phyloP scores from a whole-genome alignment of 2,329 filamentous ascomycete species.

The Phaeosphaeria sp. region DNA sequence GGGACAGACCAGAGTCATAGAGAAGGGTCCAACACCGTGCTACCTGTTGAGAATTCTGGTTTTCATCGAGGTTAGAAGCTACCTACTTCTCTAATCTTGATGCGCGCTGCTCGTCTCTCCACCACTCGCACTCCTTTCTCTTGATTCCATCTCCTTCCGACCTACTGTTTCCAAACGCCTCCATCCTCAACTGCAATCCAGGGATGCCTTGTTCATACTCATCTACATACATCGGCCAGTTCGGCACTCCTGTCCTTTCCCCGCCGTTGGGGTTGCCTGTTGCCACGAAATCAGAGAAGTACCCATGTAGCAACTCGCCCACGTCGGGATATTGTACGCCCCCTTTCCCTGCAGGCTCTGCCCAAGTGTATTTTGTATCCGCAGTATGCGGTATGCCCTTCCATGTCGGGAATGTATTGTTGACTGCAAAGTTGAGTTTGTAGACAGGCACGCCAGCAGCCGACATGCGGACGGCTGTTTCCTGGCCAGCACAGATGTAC shows the following conservation, averaged over 20 bases:
- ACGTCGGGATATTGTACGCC: conserved; percentile 48
- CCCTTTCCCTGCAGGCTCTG: conserved; percentile 58
- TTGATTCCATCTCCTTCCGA: conserved; percentile 34
- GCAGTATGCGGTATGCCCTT: conserved; percentile 31
- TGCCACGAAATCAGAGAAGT: conserved; percentile 52
- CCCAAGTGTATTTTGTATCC: conserved; percentile 52
- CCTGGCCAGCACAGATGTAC: conserved; percentile 55
- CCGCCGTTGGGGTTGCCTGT: conserved; percentile 48
- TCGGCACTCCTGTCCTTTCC: conserved; percentile 26
- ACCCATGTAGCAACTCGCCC: conserved; percentile 47
- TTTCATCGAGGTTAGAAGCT: background rate
- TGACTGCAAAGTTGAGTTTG: conserved; percentile 27
- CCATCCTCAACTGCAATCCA: conserved; percentile 29
- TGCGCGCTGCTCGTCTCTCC: conserved; percentile 27
- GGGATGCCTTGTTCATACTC: conserved; percentile 10
- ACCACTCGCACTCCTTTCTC: conserved; percentile 37
- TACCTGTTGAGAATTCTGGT: background rate
- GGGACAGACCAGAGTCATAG: background rate
- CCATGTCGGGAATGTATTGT: conserved; percentile 31
- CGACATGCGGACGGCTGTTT: conserved; percentile 52
- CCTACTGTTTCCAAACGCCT: conserved; percentile 31
- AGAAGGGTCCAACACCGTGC: background rate
- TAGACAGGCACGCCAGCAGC: conserved; percentile 37
- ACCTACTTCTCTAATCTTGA: conserved; percentile 31
- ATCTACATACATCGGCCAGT: conserved; percentile 50